These are phyloP conservation scores for Blastobotrys attinorum DNA, from an alignment of 805 yeast species.

Conservation along the genomic window DNA sequence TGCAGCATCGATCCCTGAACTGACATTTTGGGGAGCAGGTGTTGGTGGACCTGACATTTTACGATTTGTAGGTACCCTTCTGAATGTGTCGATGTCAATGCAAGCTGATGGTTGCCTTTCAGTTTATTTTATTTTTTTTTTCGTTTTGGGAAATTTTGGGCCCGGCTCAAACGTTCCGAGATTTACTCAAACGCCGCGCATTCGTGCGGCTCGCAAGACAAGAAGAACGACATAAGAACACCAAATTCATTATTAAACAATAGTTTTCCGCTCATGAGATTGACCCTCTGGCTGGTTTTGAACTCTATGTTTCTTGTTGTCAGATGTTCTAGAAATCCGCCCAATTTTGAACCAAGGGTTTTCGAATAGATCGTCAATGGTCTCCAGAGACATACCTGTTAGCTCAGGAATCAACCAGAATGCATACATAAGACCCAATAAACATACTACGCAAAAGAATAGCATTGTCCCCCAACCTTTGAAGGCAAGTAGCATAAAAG, in stretches of 20 bases:
- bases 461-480: conserved; percentile 43
- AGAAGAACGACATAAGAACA: no score
- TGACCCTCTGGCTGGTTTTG: neutral
- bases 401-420: conserved; percentile 47
- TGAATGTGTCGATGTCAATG: neutral
- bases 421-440: conserved; percentile 37
- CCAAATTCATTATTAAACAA: neutral
- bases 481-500: conserved; percentile 42
- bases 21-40: neutral
- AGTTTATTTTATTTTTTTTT: no score
- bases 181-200: no score
- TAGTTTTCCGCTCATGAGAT: neutral
- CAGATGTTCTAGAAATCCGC: neutral
- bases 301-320: neutral
- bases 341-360: conserved; percentile 55
- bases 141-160: no score
- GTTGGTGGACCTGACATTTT: neutral
- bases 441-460: conserved; percentile 40
- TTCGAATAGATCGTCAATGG: conserved; percentile 44
- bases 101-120: neutral
- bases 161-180: no score
- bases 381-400: conserved; percentile 43
- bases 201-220: no score
- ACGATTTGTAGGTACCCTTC: neutral
- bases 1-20: no score